A percentile compares a stretch with the other conserved stretches of the same genome.
These are phyloP conservation scores for Raffaelea albimanens DNA, from an alignment of 2,329 filamentous ascomycete species.

Conservation along the genomic window DNA sequence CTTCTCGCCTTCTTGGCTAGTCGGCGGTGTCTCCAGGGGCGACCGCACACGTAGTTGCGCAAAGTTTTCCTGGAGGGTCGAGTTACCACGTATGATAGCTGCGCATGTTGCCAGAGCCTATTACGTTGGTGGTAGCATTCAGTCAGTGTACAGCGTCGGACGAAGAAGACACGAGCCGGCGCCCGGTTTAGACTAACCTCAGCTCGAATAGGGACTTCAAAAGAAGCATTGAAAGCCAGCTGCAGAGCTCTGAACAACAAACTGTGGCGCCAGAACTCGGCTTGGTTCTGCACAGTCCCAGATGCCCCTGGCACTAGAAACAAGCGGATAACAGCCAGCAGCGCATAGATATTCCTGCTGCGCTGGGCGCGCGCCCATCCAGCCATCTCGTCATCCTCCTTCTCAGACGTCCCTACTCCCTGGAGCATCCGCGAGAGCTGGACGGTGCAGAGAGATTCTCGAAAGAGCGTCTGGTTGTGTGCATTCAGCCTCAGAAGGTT, in stretches of 20 bases:
- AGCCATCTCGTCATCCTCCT: slow-evolving; percentile 48
- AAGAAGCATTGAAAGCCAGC: slow-evolving; percentile 66
- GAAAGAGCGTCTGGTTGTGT: slow-evolving; percentile 89
- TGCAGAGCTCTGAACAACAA: slow-evolving; percentile 71
- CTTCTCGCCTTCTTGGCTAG: background rate
- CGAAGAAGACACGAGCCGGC: background rate
- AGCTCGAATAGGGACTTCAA: slow-evolving; percentile 69
- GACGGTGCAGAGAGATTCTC: slow-evolving; percentile 76
- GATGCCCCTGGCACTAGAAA: slow-evolving; percentile 76
- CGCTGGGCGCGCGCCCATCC: slow-evolving; percentile 68
- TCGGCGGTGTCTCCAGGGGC: slow-evolving; percentile 32
- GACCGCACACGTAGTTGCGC: slow-evolving; percentile 72
- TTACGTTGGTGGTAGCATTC: background rate
- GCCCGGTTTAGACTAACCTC: slow-evolving; percentile 45
- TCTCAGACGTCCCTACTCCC: slow-evolving; percentile 24
- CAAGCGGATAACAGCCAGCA: slow-evolving; percentile 75
- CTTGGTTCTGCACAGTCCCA: slow-evolving; percentile 75
- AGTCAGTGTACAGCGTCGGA: background rate
- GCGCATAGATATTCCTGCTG: slow-evolving; percentile 85
- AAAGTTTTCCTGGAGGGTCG: slow-evolving; percentile 75
- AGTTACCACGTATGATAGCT: slow-evolving; percentile 77
- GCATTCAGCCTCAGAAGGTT: slow-evolving; percentile 81
- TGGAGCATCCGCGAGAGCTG: slow-evolving; percentile 62
- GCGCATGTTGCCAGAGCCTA: slow-evolving; percentile 77
- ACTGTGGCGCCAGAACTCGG: slow-evolving; percentile 74